These are phyloP conservation scores for Ogataea kodamae DNA, from an alignment of 805 yeast species.

Conservation along the genomic window DNA sequence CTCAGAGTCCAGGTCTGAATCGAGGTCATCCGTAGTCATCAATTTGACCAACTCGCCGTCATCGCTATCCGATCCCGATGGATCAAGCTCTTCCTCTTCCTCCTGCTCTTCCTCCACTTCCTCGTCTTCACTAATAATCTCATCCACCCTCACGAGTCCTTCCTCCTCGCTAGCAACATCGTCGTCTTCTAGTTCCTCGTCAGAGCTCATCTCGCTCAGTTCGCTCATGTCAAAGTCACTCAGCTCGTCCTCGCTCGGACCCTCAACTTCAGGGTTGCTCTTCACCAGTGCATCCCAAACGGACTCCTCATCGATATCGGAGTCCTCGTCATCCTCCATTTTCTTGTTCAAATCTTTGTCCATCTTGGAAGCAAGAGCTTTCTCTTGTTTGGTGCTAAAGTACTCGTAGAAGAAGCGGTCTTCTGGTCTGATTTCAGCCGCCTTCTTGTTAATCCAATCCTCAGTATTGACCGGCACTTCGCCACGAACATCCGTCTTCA, in stretches of 20 bases:
- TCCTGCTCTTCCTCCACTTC: conserved; percentile 29
- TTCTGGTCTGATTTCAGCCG: conserved; percentile 72
- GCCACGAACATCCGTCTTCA: conserved; percentile 43
- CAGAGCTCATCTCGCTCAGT: conserved; percentile 31
- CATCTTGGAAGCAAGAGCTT: conserved; percentile 32
- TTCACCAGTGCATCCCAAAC: conserved; percentile 60
- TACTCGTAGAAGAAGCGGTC: conserved; percentile 87
- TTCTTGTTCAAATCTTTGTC: conserved; percentile 44
- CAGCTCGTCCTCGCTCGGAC: conserved; percentile 38
- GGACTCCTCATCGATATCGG: conserved; percentile 50
- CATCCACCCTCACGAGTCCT: conserved; percentile 27
- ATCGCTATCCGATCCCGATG: not conserved
- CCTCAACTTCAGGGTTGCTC: conserved; percentile 56
- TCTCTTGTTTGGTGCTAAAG: conserved; percentile 60
- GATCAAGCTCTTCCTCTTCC: conserved; percentile 26
- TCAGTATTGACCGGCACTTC: conserved; percentile 78
- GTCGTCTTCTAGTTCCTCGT: conserved; percentile 30
- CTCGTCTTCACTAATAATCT: conserved; percentile 30
- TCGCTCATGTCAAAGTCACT: conserved; percentile 40
- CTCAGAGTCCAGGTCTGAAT: conserved; percentile 28
- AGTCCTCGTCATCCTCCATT: conserved; percentile 41
- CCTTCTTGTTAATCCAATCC: conserved; percentile 71
- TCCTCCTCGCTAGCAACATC: conserved; percentile 38
- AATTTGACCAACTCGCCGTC: conserved; percentile 11
- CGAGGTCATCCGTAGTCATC: conserved; percentile 12